Base-by-base conservation (phyloP, 2,329 filamentous ascomycete species). In the Paraconiothyrium brasiliense region DNA sequence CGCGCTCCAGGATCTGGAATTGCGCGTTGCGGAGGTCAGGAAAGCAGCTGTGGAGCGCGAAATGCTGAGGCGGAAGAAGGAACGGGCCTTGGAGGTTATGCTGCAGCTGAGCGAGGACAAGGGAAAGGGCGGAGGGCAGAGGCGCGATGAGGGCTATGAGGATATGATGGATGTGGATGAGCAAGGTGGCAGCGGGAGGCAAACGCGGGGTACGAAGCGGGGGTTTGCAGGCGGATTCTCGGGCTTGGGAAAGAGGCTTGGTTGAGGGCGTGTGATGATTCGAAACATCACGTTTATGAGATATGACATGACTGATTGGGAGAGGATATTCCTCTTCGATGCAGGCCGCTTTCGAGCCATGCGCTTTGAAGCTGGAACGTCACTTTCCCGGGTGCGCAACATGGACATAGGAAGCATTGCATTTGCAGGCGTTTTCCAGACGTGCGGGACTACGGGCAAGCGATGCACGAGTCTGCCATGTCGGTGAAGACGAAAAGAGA, bases 1-100 rank as follows among this genome's bases (percentile, higher is more conserved):
- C 3, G 92, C 93, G 1, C 87, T 97, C 2, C 81, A 80, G 0
- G 90, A 91, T 34, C 86, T 99, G 3, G 93, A 97, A 66, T 81
- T 82, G 1, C 90, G 97, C 76, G 91, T 97, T 59, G 83, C 83
- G 14, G 82, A 79, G 35, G 89, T 97, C 63, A 89, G 87, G 67
- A 64, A 69, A 9, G 76, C 77, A 10, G 81, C 82, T 1, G 71
- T 77, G 56, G 72, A 77, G 57, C 71, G 80, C 34, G 72, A 83
- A 74, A 73, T 79, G 71, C 72, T 79, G 70, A 77, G 78, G 71
- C 67, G 75, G 65, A 80, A 79, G 78, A 79, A 70, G 71, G 79
- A 73, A 62, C 69, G 77, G 57, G 79, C 81, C 50, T 65, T 81
- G 34, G 78, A 78, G 51, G 66, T 67, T 11, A 65, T 64, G 22